Base-by-base conservation (phyloP, 768 basidiomycete species). In the Leucocoprinus leucothites region DNA sequence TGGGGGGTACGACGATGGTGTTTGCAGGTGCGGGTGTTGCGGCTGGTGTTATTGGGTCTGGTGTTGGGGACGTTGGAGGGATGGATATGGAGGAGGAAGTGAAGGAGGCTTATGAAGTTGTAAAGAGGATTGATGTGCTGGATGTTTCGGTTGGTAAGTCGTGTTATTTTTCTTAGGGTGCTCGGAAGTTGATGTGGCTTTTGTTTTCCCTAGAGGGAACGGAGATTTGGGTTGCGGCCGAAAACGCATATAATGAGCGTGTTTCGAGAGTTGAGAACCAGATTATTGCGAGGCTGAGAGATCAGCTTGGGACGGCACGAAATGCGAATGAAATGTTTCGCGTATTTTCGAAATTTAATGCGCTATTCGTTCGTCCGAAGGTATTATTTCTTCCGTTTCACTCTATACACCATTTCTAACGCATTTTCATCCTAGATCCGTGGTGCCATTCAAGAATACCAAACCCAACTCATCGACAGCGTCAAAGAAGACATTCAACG, bases 251-350 rank as follows among this genome's bases (percentile, higher is more conserved):
- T 69, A 98, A 98, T 63, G 96, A 98, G 70, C 87, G 95, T 19
- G 95, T 98, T 22, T 89, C 97, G 2, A 80, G 96, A 11, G 96
- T 99, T 18, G 97, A 99, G 74, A 98, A 98, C 72, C 96, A 98
- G 69, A 98, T 98, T 66, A 98, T 98, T 68, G 89, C 96, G 14
- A 80, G 92, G 31, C 70, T 99, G 45, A 81, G 96, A 22, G 96
- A 98, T 70, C 80, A 92, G 56, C 78, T 98, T 9, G 97, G 94
- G 13, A 96, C 94, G 14, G 97, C 97, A 21, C 77, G 94, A 28
- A 99, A 98, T 68, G 96, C 97, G 14, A 96, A 97, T 68, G 97
- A 98, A 73, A 99, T 98, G 97, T 98, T 99, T 74, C 82, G 96
- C 49, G 96, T 98, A 43, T 98, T 99, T 71, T 95, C 93, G 16